Base-by-base conservation (phyloP, 2,329 filamentous ascomycete genomes). In the Teratosphaeria viscida region DNA sequence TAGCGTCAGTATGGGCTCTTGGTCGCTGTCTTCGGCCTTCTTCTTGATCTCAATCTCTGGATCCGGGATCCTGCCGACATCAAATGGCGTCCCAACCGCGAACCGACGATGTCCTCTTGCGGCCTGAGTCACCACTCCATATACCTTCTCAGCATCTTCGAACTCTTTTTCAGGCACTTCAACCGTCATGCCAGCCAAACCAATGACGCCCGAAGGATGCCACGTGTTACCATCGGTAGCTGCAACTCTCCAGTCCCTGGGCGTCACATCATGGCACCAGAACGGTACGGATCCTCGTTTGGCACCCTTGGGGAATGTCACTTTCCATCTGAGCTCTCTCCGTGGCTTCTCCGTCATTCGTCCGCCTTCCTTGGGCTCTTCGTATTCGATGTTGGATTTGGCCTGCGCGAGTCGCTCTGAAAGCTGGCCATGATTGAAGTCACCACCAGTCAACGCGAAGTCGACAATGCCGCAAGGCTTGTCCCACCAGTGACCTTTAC, bases 261-360 rank as follows among this genome's bases (percentile, higher is more conserved):
- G 73, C 1, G 85, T 87, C 12, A 82, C 72, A 68, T 89, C 86
- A 54, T 87, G 77, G 66, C 83, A 86, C 77, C 81, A 88, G 65
- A 88, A 88, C 0, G 85, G 86, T 11, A 85, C 67, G 14, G 73
- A 72, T 0, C 85, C 83, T 0, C 80, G 73, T 8, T 74, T 71
- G 1, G 75, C 68, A 12, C 73, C 72, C 0, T 75, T 70, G 0
- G 78, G 76, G 19, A 79, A 79, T 0, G 82, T 81, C 27, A 84
- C 79, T 27, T 79, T 77, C 84, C 85, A 89, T 60, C 81, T 75
- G 34, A 88, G 70, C 35, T 81, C 77, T 1, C 74, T 72, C 0
- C 83, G 83, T 19, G 43, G 43, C 67, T 86, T 83, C 0, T 80
- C 78, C 32, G 77, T 72, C 12, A 73, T 78, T 26, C 85, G 75